Base-by-base conservation (phyloP, 2,329 filamentous ascomycete species). In the Penicillium occitanis region DNA sequence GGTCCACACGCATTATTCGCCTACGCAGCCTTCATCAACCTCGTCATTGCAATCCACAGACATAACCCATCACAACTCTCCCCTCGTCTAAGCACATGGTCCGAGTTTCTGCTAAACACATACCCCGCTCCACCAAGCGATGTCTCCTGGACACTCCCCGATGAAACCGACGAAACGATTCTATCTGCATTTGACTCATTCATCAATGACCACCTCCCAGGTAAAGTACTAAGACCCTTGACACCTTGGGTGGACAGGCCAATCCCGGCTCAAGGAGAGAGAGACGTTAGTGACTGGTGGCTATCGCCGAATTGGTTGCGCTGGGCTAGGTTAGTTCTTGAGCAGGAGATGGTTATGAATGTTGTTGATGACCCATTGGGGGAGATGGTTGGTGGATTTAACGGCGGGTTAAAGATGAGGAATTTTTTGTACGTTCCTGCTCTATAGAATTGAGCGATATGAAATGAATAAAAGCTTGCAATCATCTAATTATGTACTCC, bases 251-350 rank as follows among this genome's bases (percentile, higher is more conserved):
- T 61, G 42, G 61, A 61, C 13, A 51, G 25, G 22, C n/a, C n/a
- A 14, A 10, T 42, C 13, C 62, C 65, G 2, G 3, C 46, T 2
- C 48, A 61, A 0, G 66, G 60, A 6, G 55, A 68, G 14, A 48
- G 66, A 19, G 46, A 70, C 58, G 63, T 68, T n/a, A 69, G 69
- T n/a, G 71, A 70, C 60, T 75, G 73, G 69, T 80, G 78, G 78
- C 68, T 80, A 35, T 74, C 76, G 33, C 69, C 74, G 6, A 74
- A 77, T 22, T 77, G 75, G 75, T 19, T 82, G 57, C 77, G 78
- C 55, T 82, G 80, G 80, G 77, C 77, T 28, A 81, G 78, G 75
- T 75, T 76, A 66, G 73, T 80, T 51, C 73, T 73, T 48, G 75
- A 80, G 60, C 75, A 80, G 48, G 79, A 82, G 66, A 72, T 71